These are phyloP conservation scores for Fusarium coffeatum DNA, from an alignment of 2,329 filamentous ascomycete species.

Conservation along the genomic window DNA sequence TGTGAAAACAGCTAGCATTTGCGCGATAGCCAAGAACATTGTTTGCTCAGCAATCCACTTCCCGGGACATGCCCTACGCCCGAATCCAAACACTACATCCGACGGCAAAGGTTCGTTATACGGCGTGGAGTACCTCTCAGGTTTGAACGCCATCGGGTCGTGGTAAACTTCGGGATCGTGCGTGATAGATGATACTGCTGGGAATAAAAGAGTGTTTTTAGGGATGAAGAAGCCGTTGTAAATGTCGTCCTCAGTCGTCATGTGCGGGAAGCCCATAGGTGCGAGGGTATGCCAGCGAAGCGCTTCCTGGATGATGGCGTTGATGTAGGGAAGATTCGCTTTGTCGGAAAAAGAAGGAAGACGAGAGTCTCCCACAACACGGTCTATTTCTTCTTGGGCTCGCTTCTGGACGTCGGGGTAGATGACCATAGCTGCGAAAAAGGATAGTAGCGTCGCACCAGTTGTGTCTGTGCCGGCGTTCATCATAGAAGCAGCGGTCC, in stretches of 20 bases:
- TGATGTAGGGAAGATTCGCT: slow-evolving; percentile 57
- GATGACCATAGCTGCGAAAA: slow-evolving; percentile 60
- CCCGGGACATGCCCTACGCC: slow-evolving; percentile 53
- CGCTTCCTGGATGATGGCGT: slow-evolving; percentile 48
- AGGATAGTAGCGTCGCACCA: slow-evolving; percentile 46
- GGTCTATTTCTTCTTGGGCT: slow-evolving; percentile 57
- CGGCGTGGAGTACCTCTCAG: slow-evolving; percentile 29
- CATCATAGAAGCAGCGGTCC: slow-evolving; percentile 33
- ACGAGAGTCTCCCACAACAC: slow-evolving; percentile 55
- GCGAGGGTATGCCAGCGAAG: slow-evolving; percentile 50
- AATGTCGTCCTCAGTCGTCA: slow-evolving; percentile 47
- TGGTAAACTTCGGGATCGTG: slow-evolving; percentile 58
- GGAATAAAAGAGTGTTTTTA: slow-evolving; percentile 39
- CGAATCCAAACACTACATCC: slow-evolving; percentile 50
- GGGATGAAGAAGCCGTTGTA: slow-evolving; percentile 46
- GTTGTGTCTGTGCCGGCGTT: slow-evolving; percentile 51
- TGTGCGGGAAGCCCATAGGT: slow-evolving; percentile 52
- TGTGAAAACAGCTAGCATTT: slow-evolving; percentile 59
- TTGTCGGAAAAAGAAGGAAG: slow-evolving; percentile 58
- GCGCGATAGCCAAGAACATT: slow-evolving; percentile 52
- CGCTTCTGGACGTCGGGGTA: slow-evolving; percentile 55
- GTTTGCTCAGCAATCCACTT: slow-evolving; percentile 48
- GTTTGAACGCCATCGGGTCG: slow-evolving; percentile 49
- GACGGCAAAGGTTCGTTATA: slow-evolving; percentile 47
- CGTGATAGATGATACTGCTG: neutral